Evolutionary conservation across 176 grass and related monocot genomes (phyloP).

Genomic region (Hsuehochloa calcarea): DNA sequence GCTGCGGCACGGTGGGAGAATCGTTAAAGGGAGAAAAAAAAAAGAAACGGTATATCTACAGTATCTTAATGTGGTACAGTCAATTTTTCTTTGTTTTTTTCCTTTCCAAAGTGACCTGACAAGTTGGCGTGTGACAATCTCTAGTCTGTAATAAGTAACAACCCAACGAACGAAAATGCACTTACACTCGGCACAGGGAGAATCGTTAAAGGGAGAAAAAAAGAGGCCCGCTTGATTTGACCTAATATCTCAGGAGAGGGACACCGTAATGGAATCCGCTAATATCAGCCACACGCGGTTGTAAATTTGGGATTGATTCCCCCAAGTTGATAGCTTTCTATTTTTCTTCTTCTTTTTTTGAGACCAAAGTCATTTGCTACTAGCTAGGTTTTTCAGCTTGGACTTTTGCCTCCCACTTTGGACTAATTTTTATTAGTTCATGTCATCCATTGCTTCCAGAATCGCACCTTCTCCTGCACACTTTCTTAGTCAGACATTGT

Average conservation of each 20-base stretch:
- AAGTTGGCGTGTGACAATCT: background rate
- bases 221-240: background rate
- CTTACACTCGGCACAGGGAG: background rate
- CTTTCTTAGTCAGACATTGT: slow-evolving; percentile 23
- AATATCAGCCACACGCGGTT: background rate
- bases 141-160: background rate
- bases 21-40: too few relatives aligned
- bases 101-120: background rate
- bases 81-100: background rate
- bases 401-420: background rate
- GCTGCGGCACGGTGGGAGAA: too few relatives aligned
- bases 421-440: background rate
- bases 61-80: background rate
- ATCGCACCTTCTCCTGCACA: background rate
- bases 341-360: too few relatives aligned
- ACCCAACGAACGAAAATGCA: background rate
- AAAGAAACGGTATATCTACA: background rate
- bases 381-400: background rate
- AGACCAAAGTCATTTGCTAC: too few relatives aligned
- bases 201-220: background rate
- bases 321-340: too few relatives aligned
- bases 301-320: background rate
- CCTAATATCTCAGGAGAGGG: background rate
- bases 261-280: background rate
- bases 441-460: background rate